A percentile compares a stretch with the other conserved stretches of the same genome.
Evolutionary conservation across 371 early-diverging fungal genomes (phyloP).

Genomic region (Actinomortierella ambigua): DNA sequence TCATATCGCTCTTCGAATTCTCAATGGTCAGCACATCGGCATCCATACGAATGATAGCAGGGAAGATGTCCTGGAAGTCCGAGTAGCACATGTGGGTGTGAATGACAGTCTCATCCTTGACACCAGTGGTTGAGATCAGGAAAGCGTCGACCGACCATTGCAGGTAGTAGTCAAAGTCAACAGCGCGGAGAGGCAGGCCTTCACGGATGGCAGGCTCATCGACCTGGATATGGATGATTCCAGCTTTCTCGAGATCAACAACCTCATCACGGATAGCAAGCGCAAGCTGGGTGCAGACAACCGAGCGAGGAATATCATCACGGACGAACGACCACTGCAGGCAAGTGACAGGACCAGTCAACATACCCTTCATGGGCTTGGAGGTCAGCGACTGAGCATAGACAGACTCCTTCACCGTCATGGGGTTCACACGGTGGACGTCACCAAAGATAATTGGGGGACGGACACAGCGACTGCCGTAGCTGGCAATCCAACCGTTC

Average conservation of each 20-base stretch:
- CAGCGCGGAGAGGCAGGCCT: conserved; percentile 91
- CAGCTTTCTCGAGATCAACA: conserved; percentile 88
- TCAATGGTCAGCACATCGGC: conserved; percentile 97
- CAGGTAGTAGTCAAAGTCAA: conserved; percentile 89
- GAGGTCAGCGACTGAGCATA: conserved; percentile 89
- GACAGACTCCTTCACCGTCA: conserved; percentile 85
- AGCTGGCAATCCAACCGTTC: conserved; percentile 97
- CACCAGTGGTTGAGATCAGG: conserved; percentile 89
- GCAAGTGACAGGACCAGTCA: conserved; percentile 94
- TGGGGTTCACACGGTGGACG: conserved; percentile 86
- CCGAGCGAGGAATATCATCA: conserved; percentile 89
- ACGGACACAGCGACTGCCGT: conserved; percentile 95
- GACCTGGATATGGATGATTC: conserved; percentile 94
- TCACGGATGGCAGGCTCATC: conserved; percentile 99
- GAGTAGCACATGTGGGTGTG: conserved; percentile 98
- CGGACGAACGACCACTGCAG: conserved; percentile 98
- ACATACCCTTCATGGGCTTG: conserved; percentile 95
- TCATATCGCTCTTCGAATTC: conserved; percentile 94
- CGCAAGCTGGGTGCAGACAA: conserved; percentile 89
- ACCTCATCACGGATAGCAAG: conserved; percentile 97
- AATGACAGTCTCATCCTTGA: conserved; percentile 90
- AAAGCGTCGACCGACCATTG: conserved; percentile 96
- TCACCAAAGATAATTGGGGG: conserved; percentile 93
- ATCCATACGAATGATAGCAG: conserved; percentile 87
- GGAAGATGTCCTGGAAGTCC: conserved; percentile 98